phyloP scores from a whole-genome alignment of 768 basidiomycete species.

The Suillus fuscotomentosus region DNA sequence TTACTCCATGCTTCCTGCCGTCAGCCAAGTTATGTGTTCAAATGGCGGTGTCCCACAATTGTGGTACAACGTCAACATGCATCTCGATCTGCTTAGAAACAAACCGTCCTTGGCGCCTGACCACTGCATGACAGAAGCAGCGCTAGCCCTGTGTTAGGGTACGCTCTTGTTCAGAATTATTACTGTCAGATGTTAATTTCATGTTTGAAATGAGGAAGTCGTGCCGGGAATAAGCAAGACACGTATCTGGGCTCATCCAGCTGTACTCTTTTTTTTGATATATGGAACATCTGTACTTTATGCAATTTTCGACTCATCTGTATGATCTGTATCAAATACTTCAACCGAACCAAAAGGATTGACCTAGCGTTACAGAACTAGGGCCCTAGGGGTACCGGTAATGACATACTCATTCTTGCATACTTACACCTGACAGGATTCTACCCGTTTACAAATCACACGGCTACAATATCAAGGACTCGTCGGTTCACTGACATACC shows the following conservation, averaged over 20 bases:
- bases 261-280: neutral
- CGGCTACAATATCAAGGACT: no score
- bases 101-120: neutral
- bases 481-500: no score
- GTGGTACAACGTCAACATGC: neutral
- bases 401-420: no score
- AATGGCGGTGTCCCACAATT: no score
- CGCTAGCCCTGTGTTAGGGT: neutral
- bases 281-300: neutral
- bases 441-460: no score
- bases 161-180: neutral
- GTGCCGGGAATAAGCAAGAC: neutral
- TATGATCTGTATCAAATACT: neutral
- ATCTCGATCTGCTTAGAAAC: neutral
- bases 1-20: neutral
- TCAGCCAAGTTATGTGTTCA: neutral
- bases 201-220: neutral
- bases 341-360: no score
- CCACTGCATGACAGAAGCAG: neutral
- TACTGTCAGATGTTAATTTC: neutral
- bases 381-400: no score
- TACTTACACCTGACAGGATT: no score
- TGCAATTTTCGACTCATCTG: neutral
- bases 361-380: no score
- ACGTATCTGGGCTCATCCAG: neutral